These are phyloP conservation scores for Suillus discolor DNA, from an alignment of 768 basidiomycete genomes.

Conservation along the genomic window DNA sequence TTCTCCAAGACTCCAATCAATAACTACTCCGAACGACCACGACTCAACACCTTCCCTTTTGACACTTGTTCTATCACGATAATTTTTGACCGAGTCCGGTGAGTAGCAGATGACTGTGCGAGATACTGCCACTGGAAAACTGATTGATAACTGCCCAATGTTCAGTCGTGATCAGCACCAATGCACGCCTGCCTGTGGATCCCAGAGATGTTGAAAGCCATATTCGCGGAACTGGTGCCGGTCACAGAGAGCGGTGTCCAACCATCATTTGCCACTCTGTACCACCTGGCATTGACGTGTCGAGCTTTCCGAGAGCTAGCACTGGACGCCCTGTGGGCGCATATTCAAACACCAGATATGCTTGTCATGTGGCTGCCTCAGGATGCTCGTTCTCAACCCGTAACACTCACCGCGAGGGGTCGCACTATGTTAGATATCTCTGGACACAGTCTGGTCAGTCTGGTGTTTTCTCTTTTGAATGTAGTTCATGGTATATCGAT, in stretches of 20 bases:
- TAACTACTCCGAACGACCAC: neutral
- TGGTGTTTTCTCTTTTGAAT: neutral
- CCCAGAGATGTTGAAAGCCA: neutral
- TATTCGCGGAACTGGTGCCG: neutral
- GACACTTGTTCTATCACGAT: neutral
- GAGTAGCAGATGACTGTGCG: neutral
- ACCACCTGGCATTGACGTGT: neutral
- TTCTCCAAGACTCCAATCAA: neutral
- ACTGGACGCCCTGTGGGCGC: neutral
- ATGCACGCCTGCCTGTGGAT: neutral
- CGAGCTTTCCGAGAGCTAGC: neutral
- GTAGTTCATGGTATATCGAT: neutral
- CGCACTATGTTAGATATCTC: no score
- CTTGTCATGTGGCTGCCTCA: neutral
- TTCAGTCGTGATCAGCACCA: neutral
- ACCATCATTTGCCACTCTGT: neutral
- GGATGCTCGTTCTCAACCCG: conserved; percentile 1
- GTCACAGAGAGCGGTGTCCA: neutral
- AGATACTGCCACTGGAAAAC: neutral
- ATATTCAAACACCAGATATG: neutral
- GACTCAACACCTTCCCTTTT: neutral
- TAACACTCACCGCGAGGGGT: neutral
- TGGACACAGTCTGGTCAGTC: neutral
- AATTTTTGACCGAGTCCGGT: neutral
- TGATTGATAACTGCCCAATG: neutral